Conservation (phyloP, 441 rosid species). For the Omphalea diandra region DNA sequence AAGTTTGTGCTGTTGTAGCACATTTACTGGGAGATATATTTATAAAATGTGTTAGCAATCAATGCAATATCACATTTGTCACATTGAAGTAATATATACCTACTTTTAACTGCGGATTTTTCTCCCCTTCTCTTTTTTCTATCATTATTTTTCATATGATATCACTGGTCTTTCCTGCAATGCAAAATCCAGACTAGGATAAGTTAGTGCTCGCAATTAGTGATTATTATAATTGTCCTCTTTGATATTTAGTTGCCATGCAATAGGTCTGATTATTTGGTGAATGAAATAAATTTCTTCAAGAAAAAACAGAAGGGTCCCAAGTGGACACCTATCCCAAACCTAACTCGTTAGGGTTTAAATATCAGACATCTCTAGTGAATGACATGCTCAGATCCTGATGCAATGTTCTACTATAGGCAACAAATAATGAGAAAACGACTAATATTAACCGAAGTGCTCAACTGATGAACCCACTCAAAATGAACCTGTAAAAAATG, state of each 20-base stretch:
- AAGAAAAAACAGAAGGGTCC: not conserved
- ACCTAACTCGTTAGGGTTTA: not conserved
- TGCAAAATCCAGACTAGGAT: no score
- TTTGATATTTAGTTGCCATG: not conserved
- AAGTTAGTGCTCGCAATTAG: no score
- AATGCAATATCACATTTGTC: no score
- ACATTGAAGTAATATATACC: not conserved
- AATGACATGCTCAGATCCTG: not conserved
- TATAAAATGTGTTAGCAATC: not conserved
- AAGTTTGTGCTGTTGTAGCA: slow-evolving; percentile 6
- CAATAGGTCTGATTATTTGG: not conserved
- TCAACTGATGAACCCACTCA: slow-evolving; percentile 16
- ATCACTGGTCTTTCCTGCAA: no score
- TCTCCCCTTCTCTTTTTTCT: no score
- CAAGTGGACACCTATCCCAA: not conserved
- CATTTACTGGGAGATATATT: not conserved
- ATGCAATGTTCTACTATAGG: no score
- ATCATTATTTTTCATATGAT: no score
- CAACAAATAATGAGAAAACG: not conserved
- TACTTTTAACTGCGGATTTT: not conserved
- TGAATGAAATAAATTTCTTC: not conserved
- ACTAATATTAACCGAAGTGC: not conserved
- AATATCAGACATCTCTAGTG: not conserved
- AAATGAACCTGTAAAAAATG: slow-evolving; percentile 27
- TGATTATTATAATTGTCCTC: no score